A percentile compares a stretch with the other conserved stretches of the same genome.
Conservation (phyloP, 257 asterid genomes). For the Lithospermum erythrorhizon region DNA sequence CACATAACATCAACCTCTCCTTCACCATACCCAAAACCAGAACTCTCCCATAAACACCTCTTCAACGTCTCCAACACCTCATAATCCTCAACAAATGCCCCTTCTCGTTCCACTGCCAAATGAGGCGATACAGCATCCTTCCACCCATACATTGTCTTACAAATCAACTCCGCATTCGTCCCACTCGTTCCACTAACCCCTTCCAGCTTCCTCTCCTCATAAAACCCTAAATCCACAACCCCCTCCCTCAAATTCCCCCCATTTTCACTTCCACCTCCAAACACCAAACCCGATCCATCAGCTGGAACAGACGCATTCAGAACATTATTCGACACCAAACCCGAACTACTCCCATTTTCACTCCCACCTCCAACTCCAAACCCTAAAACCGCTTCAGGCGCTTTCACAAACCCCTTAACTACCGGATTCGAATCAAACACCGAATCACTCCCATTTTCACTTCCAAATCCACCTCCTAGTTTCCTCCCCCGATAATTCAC, state of each 20-base stretch:
- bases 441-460: no score
- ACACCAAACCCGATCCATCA: slow-evolving; percentile 22
- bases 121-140: slow-evolving; percentile 83
- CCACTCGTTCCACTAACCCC: slow-evolving; percentile 38
- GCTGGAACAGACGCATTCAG: slow-evolving; percentile 51
- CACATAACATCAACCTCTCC: slow-evolving; percentile 40
- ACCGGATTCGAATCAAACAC: no score
- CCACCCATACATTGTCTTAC: slow-evolving; percentile 81
- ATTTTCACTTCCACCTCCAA: slow-evolving; percentile 10
- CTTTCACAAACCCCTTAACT: slow-evolving; percentile 50
- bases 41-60: slow-evolving; percentile 35
- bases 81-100: slow-evolving; percentile 43
- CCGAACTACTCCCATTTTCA: slow-evolving; percentile 36
- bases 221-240: slow-evolving; percentile 40
- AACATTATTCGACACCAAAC: slow-evolving; percentile 64
- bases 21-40: slow-evolving; percentile 17
- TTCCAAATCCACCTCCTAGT: no score
- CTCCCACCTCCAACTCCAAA: slow-evolving; percentile 13
- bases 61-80: slow-evolving; percentile 57
- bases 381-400: slow-evolving; percentile 29
- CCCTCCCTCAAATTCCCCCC: slow-evolving; percentile 20
- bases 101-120: slow-evolving; percentile 81
- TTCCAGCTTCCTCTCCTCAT: slow-evolving; percentile 52
- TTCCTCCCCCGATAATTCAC: slow-evolving; percentile 40
- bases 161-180: slow-evolving; percentile 45